Percentiles rank a stretch among this genome's conserved stretches.
Conservation (phyloP, 495 filamentous ascomycete species). For the Aspergillus cristatus region DNA sequence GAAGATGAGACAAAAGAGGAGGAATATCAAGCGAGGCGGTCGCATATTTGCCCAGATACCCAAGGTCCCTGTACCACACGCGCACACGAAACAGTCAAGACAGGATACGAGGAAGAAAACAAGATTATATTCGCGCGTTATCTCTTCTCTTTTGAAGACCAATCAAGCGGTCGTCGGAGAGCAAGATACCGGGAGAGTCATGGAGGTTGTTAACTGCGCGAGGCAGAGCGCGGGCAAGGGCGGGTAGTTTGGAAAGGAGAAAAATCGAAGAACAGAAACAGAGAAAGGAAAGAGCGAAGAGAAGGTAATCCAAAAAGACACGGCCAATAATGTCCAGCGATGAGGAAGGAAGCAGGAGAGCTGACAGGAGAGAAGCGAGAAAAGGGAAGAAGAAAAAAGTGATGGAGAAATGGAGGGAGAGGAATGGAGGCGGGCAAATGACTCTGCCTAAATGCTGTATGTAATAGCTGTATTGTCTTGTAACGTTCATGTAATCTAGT, state of each 20-base stretch:
- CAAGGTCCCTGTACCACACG: neutral
- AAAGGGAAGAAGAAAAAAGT: neutral
- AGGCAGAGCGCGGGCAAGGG: conserved; percentile 8
- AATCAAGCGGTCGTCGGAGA: conserved; percentile 30
- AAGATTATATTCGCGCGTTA: conserved; percentile 14
- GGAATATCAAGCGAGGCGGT: conserved; percentile 42
- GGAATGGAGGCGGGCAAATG: neutral
- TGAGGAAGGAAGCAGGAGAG: conserved; percentile 1
- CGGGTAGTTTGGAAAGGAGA: conserved; percentile 1
- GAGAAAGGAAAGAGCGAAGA: conserved; percentile 5
- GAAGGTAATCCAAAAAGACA: neutral
- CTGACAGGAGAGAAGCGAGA: neutral
- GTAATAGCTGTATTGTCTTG: too few relatives aligned
- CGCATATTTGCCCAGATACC: conserved; percentile 37
- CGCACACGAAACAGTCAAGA: conserved; percentile 1
- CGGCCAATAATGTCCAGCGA: too few relatives aligned
- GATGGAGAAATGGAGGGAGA: neutral
- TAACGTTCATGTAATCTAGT: too few relatives aligned
- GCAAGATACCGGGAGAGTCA: conserved; percentile 25
- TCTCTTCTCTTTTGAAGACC: conserved; percentile 17
- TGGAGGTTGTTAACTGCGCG: conserved; percentile 23
- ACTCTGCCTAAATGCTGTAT: too few relatives aligned
- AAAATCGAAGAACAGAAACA: conserved; percentile 6
- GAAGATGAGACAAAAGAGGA: conserved; percentile 46
- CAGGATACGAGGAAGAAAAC: conserved; percentile 4